These are phyloP conservation scores for Chenopodium quinoa DNA, from an alignment of 148 eudicot species.

Conservation along the genomic window DNA sequence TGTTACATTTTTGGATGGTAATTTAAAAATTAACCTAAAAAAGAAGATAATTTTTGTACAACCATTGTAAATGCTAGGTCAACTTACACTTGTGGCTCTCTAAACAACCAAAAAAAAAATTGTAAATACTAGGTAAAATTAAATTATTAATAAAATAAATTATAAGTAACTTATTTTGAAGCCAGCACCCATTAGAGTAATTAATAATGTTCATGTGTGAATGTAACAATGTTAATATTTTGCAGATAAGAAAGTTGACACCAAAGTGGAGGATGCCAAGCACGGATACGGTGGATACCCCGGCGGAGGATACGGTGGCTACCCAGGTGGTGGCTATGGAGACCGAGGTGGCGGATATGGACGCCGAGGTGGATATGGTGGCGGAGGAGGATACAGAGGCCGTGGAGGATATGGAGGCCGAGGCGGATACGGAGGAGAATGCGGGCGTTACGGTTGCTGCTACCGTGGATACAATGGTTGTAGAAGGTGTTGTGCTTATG, in stretches of 20 bases:
- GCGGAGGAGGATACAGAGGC: slow-evolving; percentile 13
- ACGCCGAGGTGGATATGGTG: slow-evolving; percentile 3
- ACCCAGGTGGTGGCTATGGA: neutral
- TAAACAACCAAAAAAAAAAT: too few relatives aligned
- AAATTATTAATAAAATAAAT: too few relatives aligned
- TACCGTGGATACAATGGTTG: slow-evolving; percentile 20
- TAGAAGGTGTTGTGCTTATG: slow-evolving; percentile 24
- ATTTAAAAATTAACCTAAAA: too few relatives aligned
- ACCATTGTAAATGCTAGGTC: too few relatives aligned
- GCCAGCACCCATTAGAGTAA: too few relatives aligned
- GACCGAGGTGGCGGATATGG: slow-evolving; percentile 9
- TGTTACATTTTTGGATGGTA: too few relatives aligned
- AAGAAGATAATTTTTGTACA: too few relatives aligned
- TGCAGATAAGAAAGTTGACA: slow-evolving; percentile 5
- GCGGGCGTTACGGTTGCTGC: slow-evolving; percentile 28
- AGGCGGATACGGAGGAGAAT: slow-evolving; percentile 14
- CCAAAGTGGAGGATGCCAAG: slow-evolving; percentile 16
- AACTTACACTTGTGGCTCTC: too few relatives aligned
- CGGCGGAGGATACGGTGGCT: slow-evolving; percentile 10
- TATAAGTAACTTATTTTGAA: too few relatives aligned
- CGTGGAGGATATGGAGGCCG: slow-evolving; percentile 3
- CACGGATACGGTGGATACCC: slow-evolving; percentile 18
- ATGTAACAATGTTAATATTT: neutral
- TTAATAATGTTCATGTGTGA: neutral
- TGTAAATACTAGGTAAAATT: too few relatives aligned